Evolutionary conservation across 2,329 filamentous ascomycete genomes (phyloP).

Genomic region (Orbilia oligospora): DNA sequence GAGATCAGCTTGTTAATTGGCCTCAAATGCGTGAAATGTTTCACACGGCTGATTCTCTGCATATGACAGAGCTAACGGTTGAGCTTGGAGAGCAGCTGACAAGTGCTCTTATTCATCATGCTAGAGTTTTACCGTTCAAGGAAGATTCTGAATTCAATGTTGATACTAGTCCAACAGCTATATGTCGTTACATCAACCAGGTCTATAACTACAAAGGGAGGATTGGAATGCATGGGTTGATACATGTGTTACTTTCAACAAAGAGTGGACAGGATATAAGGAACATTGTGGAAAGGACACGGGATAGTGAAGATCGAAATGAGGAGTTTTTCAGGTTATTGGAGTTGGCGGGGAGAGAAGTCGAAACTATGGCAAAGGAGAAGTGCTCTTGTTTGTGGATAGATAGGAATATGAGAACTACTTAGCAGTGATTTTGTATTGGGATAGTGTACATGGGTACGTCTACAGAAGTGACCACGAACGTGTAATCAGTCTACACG

Average conservation of each 20-base stretch:
- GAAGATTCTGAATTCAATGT: neutral
- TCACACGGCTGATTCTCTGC: neutral
- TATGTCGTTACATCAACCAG: neutral
- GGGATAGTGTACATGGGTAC: neutral
- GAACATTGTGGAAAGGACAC: neutral
- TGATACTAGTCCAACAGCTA: neutral
- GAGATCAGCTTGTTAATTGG: neutral
- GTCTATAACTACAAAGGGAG: neutral
- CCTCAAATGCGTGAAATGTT: neutral
- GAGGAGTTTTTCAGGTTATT: neutral
- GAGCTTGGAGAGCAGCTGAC: neutral
- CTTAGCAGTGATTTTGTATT: no score
- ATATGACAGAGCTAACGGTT: neutral
- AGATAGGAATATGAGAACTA: no score
- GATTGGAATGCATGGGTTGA: neutral
- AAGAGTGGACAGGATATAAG: neutral
- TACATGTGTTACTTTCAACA: neutral
- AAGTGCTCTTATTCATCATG: neutral
- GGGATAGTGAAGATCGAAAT: neutral
- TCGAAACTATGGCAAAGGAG: neutral
- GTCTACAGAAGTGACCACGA: no score
- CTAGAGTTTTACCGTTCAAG: neutral
- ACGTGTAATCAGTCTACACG: no score
- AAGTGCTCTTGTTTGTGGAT: constrained; percentile 12
- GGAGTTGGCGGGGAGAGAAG: neutral